Conservation (phyloP, 306 rosid species). For the Pueraria montana region DNA sequence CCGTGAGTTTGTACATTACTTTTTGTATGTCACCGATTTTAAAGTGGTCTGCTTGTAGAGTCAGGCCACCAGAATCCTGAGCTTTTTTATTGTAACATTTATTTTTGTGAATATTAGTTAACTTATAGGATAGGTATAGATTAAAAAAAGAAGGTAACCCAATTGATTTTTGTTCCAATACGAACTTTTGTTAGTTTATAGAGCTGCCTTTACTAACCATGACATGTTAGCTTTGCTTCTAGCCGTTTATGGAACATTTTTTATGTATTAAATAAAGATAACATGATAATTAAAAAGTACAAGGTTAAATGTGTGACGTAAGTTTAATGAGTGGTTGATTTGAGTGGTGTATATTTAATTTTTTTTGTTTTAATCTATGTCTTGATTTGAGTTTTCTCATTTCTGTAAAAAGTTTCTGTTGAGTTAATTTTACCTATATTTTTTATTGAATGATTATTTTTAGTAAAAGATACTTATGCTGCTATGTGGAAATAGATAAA, state of each 20-base stretch:
- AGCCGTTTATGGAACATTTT: background rate
- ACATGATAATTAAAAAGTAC: background rate
- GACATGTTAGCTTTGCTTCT: background rate
- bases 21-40: constrained; percentile 38
- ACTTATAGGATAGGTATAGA: constrained; percentile 41
- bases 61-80: constrained; percentile 40
- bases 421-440: background rate
- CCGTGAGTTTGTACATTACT: constrained; percentile 47
- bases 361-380: background rate
- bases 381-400: background rate
- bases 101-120: constrained; percentile 50
- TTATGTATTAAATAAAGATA: background rate
- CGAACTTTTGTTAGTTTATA: background rate
- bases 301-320: background rate
- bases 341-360: background rate
- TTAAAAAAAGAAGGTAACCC: constrained; percentile 6
- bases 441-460: background rate
- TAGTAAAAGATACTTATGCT: too few relatives aligned
- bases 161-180: constrained; percentile 39
- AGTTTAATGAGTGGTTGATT: background rate
- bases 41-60: constrained; percentile 50
- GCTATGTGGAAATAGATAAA: too few relatives aligned
- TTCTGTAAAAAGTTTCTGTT: background rate
- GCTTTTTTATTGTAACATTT: constrained; percentile 15
- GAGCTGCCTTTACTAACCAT: background rate